Evolutionary conservation across 192 early-diverging fungal species (phyloP).

Genomic region (Podila epigama): DNA sequence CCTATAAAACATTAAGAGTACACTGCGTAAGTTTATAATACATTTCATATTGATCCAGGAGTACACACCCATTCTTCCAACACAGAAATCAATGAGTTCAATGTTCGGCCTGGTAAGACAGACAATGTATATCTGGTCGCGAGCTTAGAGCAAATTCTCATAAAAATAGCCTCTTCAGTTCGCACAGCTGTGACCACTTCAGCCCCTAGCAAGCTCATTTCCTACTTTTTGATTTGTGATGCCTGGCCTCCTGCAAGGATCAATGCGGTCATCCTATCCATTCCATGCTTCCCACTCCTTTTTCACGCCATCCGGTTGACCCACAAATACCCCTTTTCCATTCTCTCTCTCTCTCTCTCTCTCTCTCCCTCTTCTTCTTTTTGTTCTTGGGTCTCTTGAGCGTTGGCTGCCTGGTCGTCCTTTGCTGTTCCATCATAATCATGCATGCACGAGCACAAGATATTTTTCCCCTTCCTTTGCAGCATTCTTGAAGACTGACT

Average conservation of each 20-base stretch:
- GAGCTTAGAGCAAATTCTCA: no score
- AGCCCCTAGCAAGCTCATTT: neutral
- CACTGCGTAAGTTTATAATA: no score
- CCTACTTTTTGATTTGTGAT: neutral
- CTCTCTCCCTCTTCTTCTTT: slow-evolving; percentile 35
- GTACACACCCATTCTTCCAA: neutral
- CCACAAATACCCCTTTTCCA: no score
- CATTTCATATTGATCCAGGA: neutral
- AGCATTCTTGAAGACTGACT: no score
- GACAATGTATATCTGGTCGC: no score
- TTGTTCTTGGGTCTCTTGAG: slow-evolving; percentile 2
- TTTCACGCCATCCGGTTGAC: slow-evolving; percentile 26
- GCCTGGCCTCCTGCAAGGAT: slow-evolving; percentile 1
- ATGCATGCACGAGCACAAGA: no score
- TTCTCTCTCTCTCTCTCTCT: no score
- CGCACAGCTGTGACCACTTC: neutral
- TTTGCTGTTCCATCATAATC: neutral
- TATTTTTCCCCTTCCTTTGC: neutral
- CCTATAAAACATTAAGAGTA: slow-evolving; percentile 4
- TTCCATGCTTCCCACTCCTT: slow-evolving; percentile 45
- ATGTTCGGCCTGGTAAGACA: no score
- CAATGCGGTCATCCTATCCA: slow-evolving; percentile 1
- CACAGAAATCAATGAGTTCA: no score
- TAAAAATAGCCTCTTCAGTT: neutral
- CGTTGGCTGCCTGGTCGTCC: neutral